Evolutionary conservation across 331 rosid species (phyloP).

Genomic region (Ulmus americana): DNA sequence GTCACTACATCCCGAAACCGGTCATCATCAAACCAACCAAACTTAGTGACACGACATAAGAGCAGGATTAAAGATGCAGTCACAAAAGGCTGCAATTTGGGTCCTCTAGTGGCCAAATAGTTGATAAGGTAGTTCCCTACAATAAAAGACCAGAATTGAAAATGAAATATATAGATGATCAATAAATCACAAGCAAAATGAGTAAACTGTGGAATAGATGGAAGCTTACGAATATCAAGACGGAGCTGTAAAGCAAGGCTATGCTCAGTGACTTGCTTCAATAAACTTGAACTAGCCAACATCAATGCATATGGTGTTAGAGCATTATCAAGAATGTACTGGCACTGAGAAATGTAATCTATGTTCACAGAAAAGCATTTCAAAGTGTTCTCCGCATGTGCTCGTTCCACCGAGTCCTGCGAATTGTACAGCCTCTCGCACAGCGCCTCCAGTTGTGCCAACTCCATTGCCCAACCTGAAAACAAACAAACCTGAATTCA

Average conservation of each 20-base stretch:
- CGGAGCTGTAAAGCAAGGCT: constrained; percentile 88
- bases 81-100: constrained; percentile 78
- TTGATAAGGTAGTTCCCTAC: constrained; percentile 82
- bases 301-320: constrained; percentile 86
- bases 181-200: background rate
- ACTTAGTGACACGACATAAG: constrained; percentile 79
- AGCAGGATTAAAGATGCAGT: constrained; percentile 81
- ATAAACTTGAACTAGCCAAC: constrained; percentile 91
- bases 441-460: constrained; percentile 84
- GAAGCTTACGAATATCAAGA: constrained; percentile 71
- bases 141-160: constrained; percentile 21
- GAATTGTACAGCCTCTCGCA: constrained; percentile 92
- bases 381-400: constrained; percentile 84
- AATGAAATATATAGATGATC: background rate
- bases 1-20: constrained; percentile 70
- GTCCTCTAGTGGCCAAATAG: constrained; percentile 91
- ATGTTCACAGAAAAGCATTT: constrained; percentile 78
- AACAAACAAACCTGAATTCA: constrained; percentile 12
- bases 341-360: constrained; percentile 88
- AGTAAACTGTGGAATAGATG: background rate
- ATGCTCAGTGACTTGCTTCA: constrained; percentile 95
- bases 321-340: constrained; percentile 85
- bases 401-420: constrained; percentile 86
- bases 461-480: constrained; percentile 47
- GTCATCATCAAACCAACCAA: constrained; percentile 96